Evolutionary conservation across 1,284 basidiomycete species (phyloP).

Genomic region (Butyriboletus appendiculatus): DNA sequence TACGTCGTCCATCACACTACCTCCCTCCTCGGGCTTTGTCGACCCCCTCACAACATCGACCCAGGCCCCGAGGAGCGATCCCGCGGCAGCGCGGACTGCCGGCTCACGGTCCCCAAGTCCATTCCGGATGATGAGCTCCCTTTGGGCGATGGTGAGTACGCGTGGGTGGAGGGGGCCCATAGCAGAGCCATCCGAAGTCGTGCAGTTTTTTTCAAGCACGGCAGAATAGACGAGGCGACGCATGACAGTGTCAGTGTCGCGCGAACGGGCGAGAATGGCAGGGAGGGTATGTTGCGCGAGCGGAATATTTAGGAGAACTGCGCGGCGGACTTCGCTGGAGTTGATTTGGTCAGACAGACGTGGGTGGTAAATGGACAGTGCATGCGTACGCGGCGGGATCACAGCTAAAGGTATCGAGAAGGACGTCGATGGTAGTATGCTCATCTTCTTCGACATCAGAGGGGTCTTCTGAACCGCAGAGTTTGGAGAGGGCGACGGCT

Average conservation of each 20-base stretch:
- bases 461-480: conserved; percentile 77
- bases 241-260: conserved; percentile 84
- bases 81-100: conserved; percentile 78
- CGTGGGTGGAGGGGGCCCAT: conserved; percentile 67
- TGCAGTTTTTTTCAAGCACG: conserved; percentile 45
- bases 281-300: conserved; percentile 62
- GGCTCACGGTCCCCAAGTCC: conserved; percentile 90
- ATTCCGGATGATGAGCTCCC: conserved; percentile 77
- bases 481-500: conserved; percentile 81
- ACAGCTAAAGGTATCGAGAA: conserved; percentile 73
- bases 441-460: conserved; percentile 68
- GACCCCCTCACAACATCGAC: conserved; percentile 61
- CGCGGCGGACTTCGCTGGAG: conserved; percentile 85
- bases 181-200: conserved; percentile 22
- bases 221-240: conserved; percentile 82
- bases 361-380: background rate
- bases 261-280: conserved; percentile 75
- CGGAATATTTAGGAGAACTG: conserved; percentile 81
- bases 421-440: conserved; percentile 62
- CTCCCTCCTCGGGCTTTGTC: conserved; percentile 43
- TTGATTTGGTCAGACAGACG: conserved; percentile 1
- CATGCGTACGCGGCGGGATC: conserved; percentile 80
- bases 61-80: conserved; percentile 78
- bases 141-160: conserved; percentile 71
- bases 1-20: conserved; percentile 49